These are phyloP conservation scores for Lachancea waltii DNA, from an alignment of 805 yeast species.

Conservation along the genomic window DNA sequence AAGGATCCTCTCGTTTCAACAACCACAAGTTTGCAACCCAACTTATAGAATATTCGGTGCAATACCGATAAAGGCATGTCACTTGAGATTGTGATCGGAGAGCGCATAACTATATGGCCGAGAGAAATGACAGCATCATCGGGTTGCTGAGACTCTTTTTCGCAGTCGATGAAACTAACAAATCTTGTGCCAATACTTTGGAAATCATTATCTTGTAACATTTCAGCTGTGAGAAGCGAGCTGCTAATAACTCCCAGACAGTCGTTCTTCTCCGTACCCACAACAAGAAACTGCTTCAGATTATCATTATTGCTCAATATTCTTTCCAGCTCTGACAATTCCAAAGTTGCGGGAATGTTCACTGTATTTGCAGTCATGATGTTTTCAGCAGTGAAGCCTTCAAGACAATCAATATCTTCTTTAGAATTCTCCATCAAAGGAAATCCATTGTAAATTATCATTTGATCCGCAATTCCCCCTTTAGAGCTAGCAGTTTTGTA, in stretches of 20 bases:
- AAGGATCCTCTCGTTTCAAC: conserved; percentile 57
- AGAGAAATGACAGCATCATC: too few species aligned
- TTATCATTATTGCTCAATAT: conserved; percentile 29
- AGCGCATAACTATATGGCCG: conserved; percentile 36
- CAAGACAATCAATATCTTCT: conserved; percentile 55
- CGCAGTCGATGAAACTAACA: too few species aligned
- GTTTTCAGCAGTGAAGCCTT: conserved; percentile 40
- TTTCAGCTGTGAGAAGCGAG: conserved; percentile 1
- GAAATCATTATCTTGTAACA: neutral
- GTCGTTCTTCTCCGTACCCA: conserved; percentile 31
- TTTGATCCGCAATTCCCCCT: conserved; percentile 93
- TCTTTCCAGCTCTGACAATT: conserved; percentile 22
- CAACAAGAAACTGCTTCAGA: conserved; percentile 50
- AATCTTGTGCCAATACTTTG: too few species aligned
- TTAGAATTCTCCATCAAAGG: conserved; percentile 69
- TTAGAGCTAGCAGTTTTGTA: conserved; percentile 62
- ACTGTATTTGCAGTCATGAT: conserved; percentile 51
- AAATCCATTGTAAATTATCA: conserved; percentile 80
- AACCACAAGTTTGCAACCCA: conserved; percentile 73
- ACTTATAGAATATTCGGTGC: conserved; percentile 60
- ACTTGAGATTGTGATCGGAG: conserved; percentile 57
- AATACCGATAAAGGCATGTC: conserved; percentile 53
- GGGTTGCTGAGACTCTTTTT: too few species aligned
- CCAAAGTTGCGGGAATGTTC: conserved; percentile 22
- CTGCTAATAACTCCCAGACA: conserved; percentile 32